Conservation (phyloP, 192 early-diverging fungal genomes). For the Backusella psychrophila region DNA sequence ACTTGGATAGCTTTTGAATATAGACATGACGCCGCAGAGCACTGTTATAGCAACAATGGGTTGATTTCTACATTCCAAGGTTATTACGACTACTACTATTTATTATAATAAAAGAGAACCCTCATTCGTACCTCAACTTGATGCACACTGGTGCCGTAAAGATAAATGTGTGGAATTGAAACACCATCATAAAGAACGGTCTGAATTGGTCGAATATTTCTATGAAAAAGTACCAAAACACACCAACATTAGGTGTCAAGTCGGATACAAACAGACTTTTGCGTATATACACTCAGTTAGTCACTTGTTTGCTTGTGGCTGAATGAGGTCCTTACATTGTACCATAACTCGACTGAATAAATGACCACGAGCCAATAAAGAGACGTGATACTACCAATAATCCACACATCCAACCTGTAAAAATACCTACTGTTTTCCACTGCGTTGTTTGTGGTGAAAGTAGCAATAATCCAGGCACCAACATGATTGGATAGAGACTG, state of each 20-base stretch:
- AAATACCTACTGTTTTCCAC: constrained; percentile 4
- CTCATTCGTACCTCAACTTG: constrained; percentile 60
- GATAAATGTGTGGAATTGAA: constrained; percentile 91
- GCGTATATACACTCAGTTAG: too few relatives aligned
- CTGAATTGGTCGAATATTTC: constrained; percentile 99
- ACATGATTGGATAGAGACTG: constrained; percentile 84
- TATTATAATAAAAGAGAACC: neutral
- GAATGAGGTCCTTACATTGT: constrained; percentile 56
- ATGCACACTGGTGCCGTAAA: constrained; percentile 85
- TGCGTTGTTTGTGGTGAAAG: neutral
- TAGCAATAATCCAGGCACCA: constrained; percentile 60
- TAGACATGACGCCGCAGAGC: constrained; percentile 71
- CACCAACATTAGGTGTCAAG: constrained; percentile 92
- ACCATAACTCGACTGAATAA: constrained; percentile 65
- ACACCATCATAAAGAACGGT: constrained; percentile 87
- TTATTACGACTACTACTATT: neutral
- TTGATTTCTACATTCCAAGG: constrained; percentile 48
- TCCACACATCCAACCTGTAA: constrained; percentile 32
- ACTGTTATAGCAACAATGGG: constrained; percentile 79
- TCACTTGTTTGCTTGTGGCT: neutral
- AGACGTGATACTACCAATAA: constrained; percentile 60
- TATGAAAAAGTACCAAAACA: constrained; percentile 99
- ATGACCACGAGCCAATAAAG: constrained; percentile 67
- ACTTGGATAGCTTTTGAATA: constrained; percentile 94
- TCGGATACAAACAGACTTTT: constrained; percentile 57